A percentile compares a stretch with the other conserved stretches of the same genome.
Evolutionary conservation across 345 rosid species (phyloP).

Genomic region (Ricinus communis): DNA sequence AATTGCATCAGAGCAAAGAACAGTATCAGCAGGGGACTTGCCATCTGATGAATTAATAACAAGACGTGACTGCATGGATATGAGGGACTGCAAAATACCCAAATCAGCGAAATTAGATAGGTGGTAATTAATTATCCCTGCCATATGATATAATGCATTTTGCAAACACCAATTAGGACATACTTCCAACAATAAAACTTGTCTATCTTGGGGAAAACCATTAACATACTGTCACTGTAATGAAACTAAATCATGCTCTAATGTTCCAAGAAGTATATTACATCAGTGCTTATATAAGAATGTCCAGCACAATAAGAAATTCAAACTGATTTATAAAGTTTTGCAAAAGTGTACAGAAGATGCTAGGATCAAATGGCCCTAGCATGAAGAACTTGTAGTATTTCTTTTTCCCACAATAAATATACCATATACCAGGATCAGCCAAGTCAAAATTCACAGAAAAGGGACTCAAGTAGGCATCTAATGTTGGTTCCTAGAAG

Average conservation of each 20-base stretch:
- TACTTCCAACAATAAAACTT: background rate
- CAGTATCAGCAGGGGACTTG: constrained; percentile 52
- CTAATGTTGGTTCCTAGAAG: background rate
- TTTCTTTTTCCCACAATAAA: background rate
- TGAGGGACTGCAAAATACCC: constrained; percentile 65
- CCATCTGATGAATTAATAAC: constrained; percentile 74
- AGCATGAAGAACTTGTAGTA: background rate
- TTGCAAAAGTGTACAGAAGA: background rate
- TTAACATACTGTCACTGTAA: no score
- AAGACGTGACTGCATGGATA: constrained; percentile 85
- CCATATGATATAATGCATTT: constrained; percentile 4
- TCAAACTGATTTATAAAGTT: background rate
- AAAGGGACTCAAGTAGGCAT: constrained; percentile 8
- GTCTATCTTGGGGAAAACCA: background rate
- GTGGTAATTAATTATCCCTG: background rate
- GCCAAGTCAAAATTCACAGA: constrained; percentile 11
- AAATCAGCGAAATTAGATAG: constrained; percentile 16
- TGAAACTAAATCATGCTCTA: background rate
- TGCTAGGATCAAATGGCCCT: background rate
- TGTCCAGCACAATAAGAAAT: background rate
- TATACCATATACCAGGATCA: background rate
- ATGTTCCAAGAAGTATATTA: background rate
- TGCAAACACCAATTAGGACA: background rate
- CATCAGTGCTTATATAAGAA: background rate
- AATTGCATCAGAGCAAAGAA: constrained; percentile 77